Evolutionary conservation across 2,329 filamentous ascomycete species (phyloP), one percentile per base, ranked within the genome.

Genomic region (Pestalotiopsis sp.): DNA sequence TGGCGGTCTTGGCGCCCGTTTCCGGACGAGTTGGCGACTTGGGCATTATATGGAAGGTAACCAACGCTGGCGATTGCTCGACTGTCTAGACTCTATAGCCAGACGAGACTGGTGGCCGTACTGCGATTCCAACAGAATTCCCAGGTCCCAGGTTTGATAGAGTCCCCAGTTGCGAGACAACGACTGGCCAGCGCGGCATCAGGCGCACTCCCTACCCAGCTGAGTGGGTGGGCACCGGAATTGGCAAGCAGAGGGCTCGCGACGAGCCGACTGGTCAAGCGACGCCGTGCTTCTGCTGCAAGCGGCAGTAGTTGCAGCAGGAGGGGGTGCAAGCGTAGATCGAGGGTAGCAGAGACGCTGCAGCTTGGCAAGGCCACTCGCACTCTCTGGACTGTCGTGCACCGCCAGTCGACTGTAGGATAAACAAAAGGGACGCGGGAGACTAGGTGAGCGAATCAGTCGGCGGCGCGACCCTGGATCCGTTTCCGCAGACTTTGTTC

Each of bases 401-500:
- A 39, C 38, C 65, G 59, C 62, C 65, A 63, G 36, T 36, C 31
- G 31, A 36, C 31, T 9, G 31, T 36, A 31, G 57, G 62, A 67
- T 63, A 62, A 63, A 67, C 65, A 67, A 17, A 58, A 57, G 45
- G 25, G 49, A 63, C 65, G 65, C 65, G 59, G 58, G 36, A 67
- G 23, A 41, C n/a, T 17, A 36, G 13, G 52, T 60, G 59, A n/a
- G 20, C 36, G 59, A 36, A 38, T 41, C 36, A 36, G 59, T 39
- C 38, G 59, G 59, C 31, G 27, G n/a, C 64, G 52, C 57, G 59
- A 67, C 36, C 13, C 41, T 39, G 52, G 17, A 39, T 36, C 25
- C 36, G 27, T 59, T 62, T 62, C 31, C 25, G 27, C 31, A 62
- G 38, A 36, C 59, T 14, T 61, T 61, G 58, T 27, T 27, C n/a